phyloP scores from a whole-genome alignment of 192 early-diverging fungal genomes.

The Coemansia sp. region DNA sequence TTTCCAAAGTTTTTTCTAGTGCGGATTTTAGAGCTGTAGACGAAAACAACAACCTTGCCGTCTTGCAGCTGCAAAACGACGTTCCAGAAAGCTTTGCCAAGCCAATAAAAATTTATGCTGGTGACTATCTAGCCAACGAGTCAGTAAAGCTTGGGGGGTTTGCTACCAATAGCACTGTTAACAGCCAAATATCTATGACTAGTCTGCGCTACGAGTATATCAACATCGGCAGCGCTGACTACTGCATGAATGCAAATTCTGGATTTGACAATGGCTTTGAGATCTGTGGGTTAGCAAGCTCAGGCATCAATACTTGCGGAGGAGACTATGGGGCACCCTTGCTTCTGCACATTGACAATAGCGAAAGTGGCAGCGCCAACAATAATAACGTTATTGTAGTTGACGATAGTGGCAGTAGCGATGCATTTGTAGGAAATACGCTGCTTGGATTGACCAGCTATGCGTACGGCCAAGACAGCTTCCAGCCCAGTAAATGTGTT shows the following conservation, averaged over 20 bases:
- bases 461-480: not conserved
- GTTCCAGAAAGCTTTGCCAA: not conserved
- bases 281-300: not conserved
- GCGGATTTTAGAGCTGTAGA: constrained; percentile 1
- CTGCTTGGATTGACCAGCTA: constrained; percentile 4
- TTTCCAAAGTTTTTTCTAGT: constrained; percentile 4
- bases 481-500: not conserved
- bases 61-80: constrained; percentile 3
- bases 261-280: not conserved
- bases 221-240: not conserved
- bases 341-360: not conserved
- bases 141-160: not conserved
- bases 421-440: constrained; percentile 1
- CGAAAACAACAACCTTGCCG: not conserved
- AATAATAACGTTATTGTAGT: constrained; percentile 3
- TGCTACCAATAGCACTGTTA: not conserved
- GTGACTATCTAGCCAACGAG: not conserved
- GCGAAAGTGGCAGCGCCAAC: not conserved
- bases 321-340: constrained; percentile 1
- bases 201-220: constrained; percentile 4
- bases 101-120: constrained; percentile 4
- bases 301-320: not conserved
- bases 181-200: constrained; percentile 4
- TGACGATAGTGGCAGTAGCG: not conserved
- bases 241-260: not conserved